Evolutionary conservation across 164 flowering plant species (phyloP).

Genomic region (Amborella trichopoda): DNA sequence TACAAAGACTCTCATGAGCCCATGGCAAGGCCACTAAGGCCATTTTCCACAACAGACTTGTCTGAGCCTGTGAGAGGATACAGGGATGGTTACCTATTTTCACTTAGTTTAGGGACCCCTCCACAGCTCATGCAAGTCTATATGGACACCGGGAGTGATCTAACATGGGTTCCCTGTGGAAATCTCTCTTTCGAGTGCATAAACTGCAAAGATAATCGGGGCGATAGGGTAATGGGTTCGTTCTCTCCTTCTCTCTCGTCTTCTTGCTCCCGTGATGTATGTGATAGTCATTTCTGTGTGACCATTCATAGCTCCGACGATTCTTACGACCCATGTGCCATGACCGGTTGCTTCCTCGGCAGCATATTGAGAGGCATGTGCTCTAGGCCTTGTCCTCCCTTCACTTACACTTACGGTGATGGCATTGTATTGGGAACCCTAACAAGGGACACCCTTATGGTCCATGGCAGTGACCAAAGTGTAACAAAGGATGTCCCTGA

Average conservation of each 20-base stretch:
- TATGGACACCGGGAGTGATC: conserved; percentile 80
- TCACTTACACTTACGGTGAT: conserved; percentile 66
- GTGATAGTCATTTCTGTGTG: conserved; percentile 37
- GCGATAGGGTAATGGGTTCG: conserved; percentile 18
- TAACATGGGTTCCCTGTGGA: conserved; percentile 80
- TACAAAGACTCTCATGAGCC: conserved; percentile 16
- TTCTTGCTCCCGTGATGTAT: conserved; percentile 37
- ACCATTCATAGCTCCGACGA: conserved; percentile 59
- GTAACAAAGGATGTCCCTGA: conserved; percentile 23
- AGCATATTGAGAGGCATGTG: conserved; percentile 37
- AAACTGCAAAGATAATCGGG: conserved; percentile 46
- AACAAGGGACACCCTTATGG: conserved; percentile 38
- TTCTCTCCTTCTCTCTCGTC: conserved; percentile 49
- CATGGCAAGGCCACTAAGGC: conserved; percentile 11
- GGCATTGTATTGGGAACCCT: conserved; percentile 38
- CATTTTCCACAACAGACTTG: conserved; percentile 22
- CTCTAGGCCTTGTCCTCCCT: conserved; percentile 60
- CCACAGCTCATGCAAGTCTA: conserved; percentile 53
- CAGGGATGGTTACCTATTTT: conserved; percentile 59
- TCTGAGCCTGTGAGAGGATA: conserved; percentile 46
- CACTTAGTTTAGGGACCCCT: conserved; percentile 57
- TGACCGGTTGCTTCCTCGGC: conserved; percentile 48
- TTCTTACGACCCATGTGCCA: conserved; percentile 38
- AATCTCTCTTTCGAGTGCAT: conserved; percentile 57
- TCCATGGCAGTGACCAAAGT: conserved; percentile 23